These are phyloP conservation scores for Aspergillus funiculosus DNA, from an alignment of 495 filamentous ascomycete species.

Conservation along the genomic window DNA sequence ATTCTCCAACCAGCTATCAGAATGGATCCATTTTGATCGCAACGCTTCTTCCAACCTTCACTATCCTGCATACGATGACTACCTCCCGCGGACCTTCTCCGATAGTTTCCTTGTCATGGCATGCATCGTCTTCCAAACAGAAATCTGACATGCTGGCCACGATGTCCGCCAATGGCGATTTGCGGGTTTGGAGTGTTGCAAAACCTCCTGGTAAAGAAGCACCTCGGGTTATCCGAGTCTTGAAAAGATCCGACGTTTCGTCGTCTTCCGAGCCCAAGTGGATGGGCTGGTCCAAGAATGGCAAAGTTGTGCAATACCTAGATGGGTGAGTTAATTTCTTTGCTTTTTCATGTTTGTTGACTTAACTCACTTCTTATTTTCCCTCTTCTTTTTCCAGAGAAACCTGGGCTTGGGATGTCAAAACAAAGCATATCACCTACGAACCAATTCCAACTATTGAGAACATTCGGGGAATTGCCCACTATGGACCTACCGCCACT, in stretches of 20 bases:
- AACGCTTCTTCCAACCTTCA: conserved; percentile 84
- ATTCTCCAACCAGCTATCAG: conserved; percentile 58
- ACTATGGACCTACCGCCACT: conserved; percentile 84
- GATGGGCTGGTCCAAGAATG: conserved; percentile 98
- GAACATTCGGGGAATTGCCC: conserved; percentile 71
- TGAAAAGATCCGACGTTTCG: conserved; percentile 72
- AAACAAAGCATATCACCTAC: conserved; percentile 89
- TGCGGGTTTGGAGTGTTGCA: conserved; percentile 94
- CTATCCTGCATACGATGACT: conserved; percentile 86
- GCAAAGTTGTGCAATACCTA: conserved; percentile 85
- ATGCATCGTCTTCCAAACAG: conserved; percentile 92
- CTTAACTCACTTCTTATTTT: too few relatives aligned
- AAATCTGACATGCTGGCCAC: conserved; percentile 98
- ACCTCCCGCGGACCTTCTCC: conserved; percentile 78
- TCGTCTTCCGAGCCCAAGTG: conserved; percentile 74
- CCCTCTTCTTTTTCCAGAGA: conserved; percentile 61
- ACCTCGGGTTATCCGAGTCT: conserved; percentile 76
- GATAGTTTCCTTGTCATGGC: conserved; percentile 89
- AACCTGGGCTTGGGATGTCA: conserved; percentile 92
- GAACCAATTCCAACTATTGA: conserved; percentile 82
- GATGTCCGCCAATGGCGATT: conserved; percentile 85
- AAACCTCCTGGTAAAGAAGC: conserved; percentile 72
- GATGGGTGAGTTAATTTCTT: conserved; percentile 65
- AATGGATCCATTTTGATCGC: conserved; percentile 94
- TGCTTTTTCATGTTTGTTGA: not conserved